Evolutionary conservation across 345 rosid species (phyloP).

Genomic region (Tarenaya hassleriana): DNA sequence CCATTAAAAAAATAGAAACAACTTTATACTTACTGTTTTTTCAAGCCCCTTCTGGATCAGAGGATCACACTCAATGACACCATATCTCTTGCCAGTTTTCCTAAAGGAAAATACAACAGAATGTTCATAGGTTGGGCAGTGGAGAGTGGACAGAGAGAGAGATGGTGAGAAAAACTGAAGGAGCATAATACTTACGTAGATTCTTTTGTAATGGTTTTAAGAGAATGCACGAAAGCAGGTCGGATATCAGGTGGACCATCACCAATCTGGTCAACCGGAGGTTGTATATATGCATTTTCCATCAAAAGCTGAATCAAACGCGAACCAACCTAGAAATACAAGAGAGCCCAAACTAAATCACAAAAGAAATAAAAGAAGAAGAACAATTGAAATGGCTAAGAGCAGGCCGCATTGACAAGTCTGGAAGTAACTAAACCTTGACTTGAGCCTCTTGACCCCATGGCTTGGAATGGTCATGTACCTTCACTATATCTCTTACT

Average conservation of each 20-base stretch:
- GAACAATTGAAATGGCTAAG: background rate
- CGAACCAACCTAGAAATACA: constrained; percentile 65
- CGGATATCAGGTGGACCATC: constrained; percentile 79
- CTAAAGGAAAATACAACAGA: constrained; percentile 36
- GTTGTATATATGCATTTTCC: constrained; percentile 85
- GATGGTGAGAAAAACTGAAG: constrained; percentile 18
- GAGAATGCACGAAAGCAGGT: constrained; percentile 80
- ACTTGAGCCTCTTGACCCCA: constrained; percentile 94
- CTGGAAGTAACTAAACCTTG: constrained; percentile 49
- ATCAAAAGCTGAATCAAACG: constrained; percentile 77
- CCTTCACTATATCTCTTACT: constrained; percentile 53
- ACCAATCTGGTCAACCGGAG: constrained; percentile 67
- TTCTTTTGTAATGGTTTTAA: constrained; percentile 53
- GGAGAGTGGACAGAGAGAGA: constrained; percentile 13
- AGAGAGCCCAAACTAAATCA: constrained; percentile 22
- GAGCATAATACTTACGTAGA: constrained; percentile 43
- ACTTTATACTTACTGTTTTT: constrained; percentile 60
- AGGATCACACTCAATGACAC: constrained; percentile 90
- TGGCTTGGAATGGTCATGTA: constrained; percentile 48
- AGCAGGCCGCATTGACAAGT: constrained; percentile 7
- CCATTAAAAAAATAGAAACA: constrained; percentile 10
- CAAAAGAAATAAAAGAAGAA: constrained; percentile 4
- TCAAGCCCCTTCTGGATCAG: constrained; percentile 77
- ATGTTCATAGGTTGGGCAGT: constrained; percentile 9
- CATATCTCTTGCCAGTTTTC: constrained; percentile 74